Evolutionary conservation across 306 rosid genomes (phyloP), one percentile per base, ranked within the genome.

Genomic region (Vigna hirtella): DNA sequence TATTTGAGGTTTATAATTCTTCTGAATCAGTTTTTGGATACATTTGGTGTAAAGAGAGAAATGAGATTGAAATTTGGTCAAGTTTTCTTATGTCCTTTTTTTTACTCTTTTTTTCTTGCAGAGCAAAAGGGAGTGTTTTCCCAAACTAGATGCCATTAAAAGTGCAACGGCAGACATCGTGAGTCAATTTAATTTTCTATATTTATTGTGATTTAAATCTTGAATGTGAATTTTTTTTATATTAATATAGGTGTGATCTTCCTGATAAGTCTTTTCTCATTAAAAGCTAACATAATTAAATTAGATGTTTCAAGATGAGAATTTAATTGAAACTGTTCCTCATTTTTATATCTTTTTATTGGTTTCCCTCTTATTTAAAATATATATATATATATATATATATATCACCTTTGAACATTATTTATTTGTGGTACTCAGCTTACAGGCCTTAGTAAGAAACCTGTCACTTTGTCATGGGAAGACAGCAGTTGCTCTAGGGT

Each of bases 151-250:
- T 74, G 96, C 98, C 61, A 91, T 96, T 77, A 93, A 91, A 80
- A 85, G 88, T 83, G 92, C 98, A 50, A 81, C 98, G 1, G 96
- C 94, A 55, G 99, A 96, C 79, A 82, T 91, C 83, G 99, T 96
- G 85, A 96, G 99, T 87, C 80, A 6, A n/a, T 72, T 74, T 85
- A n/a, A 42, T 51, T 61, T 64, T 73, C 16, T 45, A 24, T 64
- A 22, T 22, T 63, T 47, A 30, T 59, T 65, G 11, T 70, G 79
- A 32, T 57, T 28, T 56, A 49, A 51, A 73, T 12, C 49, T 72
- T 40, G 52, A 61, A 32, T 10, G 30, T 24, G 38, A 22, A 20
- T 20, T 32, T 28, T 77, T 69, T 73, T 52, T 70, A 42, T 82
- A 65, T 22, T 34, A 16, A 47, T 74, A 38, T 30, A 4, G 7